Base-by-base conservation (phyloP, 2,329 filamentous ascomycete species). In the Fulvia fulva region DNA sequence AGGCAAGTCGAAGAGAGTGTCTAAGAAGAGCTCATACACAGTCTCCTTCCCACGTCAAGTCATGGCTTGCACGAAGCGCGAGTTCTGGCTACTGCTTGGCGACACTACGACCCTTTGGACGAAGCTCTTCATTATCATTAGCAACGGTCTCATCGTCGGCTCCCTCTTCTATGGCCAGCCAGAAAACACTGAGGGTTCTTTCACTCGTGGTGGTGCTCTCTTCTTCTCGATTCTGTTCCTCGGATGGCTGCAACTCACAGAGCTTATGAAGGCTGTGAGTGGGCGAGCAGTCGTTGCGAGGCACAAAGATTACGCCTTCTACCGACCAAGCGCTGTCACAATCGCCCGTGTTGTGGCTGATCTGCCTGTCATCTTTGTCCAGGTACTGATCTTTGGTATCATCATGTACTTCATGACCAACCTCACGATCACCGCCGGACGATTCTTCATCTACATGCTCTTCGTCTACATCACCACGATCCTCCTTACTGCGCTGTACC, bases 81-180 rank as follows among this genome's bases (percentile, higher is more conserved):
- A 94, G 72, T 86, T 90, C 59, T 91, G 89, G 87, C 81, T 95
- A 28, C 83, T 91, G 26, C 82, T 83, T 69, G 89, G 89, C 41
- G 89, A 95, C 73, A 86, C 81, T 59, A 86, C 85, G 0, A 87
- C 88, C 0, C 79, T 94, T 1, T 87, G 86, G 71, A 93, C 89
- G 43, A 94, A 93, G 65, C 81, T 88, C 59, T 88, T 91, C 73
- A 90, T 91, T 70, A 89, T 91, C 66, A 74, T 93, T 57, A 82
- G 87, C 57, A 89, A 90, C 70, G 83, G 75, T 56, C 79, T 95
- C 9, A 89, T 95, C 61, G 86, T 92, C 55, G 87, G 89, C 1
- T 90, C 87, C 1, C 78, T 94, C 19, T 94, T 94, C 75, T 90
- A 91, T 67, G 89, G 84, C 12, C 78, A 86, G 68, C 75, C 82